Evolutionary conservation across 2,329 filamentous ascomycete species (phyloP), one percentile per base, ranked within the genome.

Genomic region (Penicillium sp.): DNA sequence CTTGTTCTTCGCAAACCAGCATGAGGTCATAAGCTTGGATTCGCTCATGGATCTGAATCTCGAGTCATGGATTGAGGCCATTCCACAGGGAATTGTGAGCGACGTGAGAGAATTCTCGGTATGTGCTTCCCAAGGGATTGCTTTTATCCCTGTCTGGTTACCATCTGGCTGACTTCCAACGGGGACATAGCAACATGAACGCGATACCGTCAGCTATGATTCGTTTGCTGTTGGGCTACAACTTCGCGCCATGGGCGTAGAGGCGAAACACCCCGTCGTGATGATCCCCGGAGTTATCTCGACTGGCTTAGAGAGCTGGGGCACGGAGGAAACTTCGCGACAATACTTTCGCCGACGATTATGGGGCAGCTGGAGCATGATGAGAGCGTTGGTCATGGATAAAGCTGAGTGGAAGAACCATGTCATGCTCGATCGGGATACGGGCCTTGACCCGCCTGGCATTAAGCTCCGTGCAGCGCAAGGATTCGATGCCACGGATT

Each of bases 311-410:
- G 94, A 99, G 75, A 96, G 91, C 46, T 99, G 94, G 94, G 91
- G 93, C 4, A 97, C 94, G 0, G 86, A 89, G 49, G 89, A 92
- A 69, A 79, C 82, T 40, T 96, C 92, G 8, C 84, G 91, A 35
- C 89, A 88, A 57, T 99, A 97, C 75, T 99, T 99, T 74, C 83
- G 94, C 60, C 96, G 95, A 77, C 82, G 94, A 52, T 78, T 99
- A 48, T 99, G 94, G 94, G 94, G 94, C 5, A 96, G 91, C 65
- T 99, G 95, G 94, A 96, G 85, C 61, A 99, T 99, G 94, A 97
- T 99, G 92, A 85, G 89, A 48, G 93, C 94, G 0, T 77, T 99
- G 62, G 90, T 99, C 2, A 76, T 96, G 67, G 94, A 97, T 73
- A 97, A 97, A 75, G 87, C 95, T 29, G 82, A 84, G 34, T 99